Evolutionary conservation across 257 asterid species (phyloP).

Genomic region (Solanum commersonii): DNA sequence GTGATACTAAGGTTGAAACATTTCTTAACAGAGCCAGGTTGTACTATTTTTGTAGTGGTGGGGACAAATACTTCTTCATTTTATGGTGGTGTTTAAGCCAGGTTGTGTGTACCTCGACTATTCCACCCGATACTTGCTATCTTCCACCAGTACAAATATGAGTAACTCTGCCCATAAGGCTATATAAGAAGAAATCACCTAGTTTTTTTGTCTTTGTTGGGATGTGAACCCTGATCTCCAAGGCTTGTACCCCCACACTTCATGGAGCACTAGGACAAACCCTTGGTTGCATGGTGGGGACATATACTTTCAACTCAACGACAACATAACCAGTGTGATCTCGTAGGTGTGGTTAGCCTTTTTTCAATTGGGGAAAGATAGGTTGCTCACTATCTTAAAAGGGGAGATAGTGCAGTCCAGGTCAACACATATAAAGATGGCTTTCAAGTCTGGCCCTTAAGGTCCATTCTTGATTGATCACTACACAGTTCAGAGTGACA

Average conservation of each 20-base stretch:
- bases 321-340: neutral
- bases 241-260: neutral
- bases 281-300: neutral
- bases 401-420: neutral
- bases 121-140: neutral
- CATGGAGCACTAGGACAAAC: neutral
- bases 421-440: neutral
- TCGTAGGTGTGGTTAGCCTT: neutral
- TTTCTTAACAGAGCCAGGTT: constrained; percentile 54
- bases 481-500: neutral
- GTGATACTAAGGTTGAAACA: neutral
- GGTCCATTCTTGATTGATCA: neutral
- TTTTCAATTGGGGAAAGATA: neutral
- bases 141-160: neutral
- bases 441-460: neutral
- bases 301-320: neutral
- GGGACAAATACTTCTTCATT: neutral
- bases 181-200: neutral
- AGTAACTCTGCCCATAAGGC: neutral
- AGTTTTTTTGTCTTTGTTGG: neutral
- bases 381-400: neutral
- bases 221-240: neutral
- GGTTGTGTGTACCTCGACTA: neutral
- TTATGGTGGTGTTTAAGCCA: neutral
- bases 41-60: neutral